Conservation (phyloP, 225 moss, liverwort and hornwort genomes). For the Bryum argenteum region DNA sequence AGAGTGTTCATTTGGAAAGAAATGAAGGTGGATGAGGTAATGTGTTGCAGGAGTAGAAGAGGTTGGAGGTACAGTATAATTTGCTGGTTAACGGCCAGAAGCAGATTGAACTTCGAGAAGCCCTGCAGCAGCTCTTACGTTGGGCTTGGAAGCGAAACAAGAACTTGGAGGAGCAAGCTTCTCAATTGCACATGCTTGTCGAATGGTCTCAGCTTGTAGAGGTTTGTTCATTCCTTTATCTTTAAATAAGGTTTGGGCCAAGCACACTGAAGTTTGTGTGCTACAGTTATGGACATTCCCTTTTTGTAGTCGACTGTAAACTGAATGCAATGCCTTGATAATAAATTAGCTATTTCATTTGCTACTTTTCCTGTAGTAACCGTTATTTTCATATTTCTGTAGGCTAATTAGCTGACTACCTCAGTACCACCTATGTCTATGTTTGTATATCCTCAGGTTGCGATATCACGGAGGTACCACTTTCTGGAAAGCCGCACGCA, state of each 20-base stretch:
- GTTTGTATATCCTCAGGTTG: constrained; percentile 58
- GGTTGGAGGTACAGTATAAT: constrained; percentile 85
- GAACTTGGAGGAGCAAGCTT: constrained; percentile 94
- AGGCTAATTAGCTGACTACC: neutral
- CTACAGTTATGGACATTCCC: constrained; percentile 1
- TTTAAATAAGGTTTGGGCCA: neutral
- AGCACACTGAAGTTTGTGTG: constrained; percentile 27
- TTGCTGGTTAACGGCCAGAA: constrained; percentile 76
- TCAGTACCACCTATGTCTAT: neutral
- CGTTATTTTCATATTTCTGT: neutral
- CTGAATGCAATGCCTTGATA: neutral
- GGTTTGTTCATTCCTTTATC: constrained; percentile 43
- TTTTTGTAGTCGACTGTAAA: neutral
- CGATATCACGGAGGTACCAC: constrained; percentile 91
- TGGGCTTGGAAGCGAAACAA: constrained; percentile 99
- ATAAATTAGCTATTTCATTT: neutral
- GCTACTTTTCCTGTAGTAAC: constrained; percentile 12
- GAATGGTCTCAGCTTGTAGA: constrained; percentile 99
- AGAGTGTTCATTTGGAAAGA: constrained; percentile 10
- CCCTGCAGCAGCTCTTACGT: constrained; percentile 82
- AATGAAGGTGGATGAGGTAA: constrained; percentile 16
- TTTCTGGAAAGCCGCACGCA: constrained; percentile 80
- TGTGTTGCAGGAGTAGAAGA: constrained; percentile 75
- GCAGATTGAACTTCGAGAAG: constrained; percentile 92
- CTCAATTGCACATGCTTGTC: constrained; percentile 97